These are phyloP conservation scores for Aureobasidium zeae DNA, from an alignment of 2,329 filamentous ascomycete species.

Conservation along the genomic window DNA sequence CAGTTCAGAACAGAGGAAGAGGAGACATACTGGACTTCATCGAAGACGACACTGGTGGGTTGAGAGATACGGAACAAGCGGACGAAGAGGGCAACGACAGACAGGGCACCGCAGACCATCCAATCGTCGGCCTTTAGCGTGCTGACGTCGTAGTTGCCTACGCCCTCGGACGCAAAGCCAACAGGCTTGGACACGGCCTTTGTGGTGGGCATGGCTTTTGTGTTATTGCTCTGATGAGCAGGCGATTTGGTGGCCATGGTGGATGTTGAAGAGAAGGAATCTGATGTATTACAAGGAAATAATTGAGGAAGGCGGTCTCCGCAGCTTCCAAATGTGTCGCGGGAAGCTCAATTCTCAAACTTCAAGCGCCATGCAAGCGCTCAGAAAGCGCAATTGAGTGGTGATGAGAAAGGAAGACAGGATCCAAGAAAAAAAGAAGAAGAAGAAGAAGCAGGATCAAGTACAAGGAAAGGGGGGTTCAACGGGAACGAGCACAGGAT, in stretches of 20 bases:
- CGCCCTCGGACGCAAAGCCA: slow-evolving; percentile 67
- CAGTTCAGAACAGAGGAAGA: slow-evolving; percentile 3
- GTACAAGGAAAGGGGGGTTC: too few species aligned
- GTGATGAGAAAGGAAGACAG: neutral
- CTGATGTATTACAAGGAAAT: slow-evolving; percentile 9
- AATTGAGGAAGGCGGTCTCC: slow-evolving; percentile 6
- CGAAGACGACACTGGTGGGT: slow-evolving; percentile 92
- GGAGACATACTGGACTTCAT: slow-evolving; percentile 89
- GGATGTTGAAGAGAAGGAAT: neutral
- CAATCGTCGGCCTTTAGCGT: slow-evolving; percentile 77
- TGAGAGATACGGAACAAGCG: slow-evolving; percentile 94
- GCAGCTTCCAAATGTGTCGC: neutral
- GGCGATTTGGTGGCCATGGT: slow-evolving; percentile 16
- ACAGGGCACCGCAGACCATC: slow-evolving; percentile 62
- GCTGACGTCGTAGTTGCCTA: slow-evolving; percentile 87
- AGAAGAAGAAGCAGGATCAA: too few species aligned
- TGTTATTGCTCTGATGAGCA: slow-evolving; percentile 5
- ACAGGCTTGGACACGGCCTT: slow-evolving; percentile 2
- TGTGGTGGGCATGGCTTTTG: too few species aligned
- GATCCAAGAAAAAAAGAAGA: slow-evolving; percentile 1
- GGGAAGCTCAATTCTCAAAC: slow-evolving; percentile 9
- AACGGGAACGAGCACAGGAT: slow-evolving; percentile 4
- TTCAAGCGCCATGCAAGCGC: slow-evolving; percentile 13
- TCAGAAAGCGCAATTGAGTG: neutral
- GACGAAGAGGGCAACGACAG: slow-evolving; percentile 65